phyloP scores from a whole-genome alignment of 306 rosid species.

The Canavalia gladiata region DNA sequence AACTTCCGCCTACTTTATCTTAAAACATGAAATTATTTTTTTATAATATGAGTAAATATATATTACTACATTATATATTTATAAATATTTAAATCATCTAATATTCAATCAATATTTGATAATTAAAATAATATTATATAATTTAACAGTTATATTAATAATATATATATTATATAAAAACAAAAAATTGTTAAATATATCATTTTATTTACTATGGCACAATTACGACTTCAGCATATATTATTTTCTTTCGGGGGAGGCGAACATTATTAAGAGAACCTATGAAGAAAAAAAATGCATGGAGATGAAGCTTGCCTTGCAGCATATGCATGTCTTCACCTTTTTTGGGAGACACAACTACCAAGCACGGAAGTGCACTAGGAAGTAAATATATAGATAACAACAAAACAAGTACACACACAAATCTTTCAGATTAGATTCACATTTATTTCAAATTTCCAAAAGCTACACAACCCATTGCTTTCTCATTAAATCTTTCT shows the following conservation, averaged over 20 bases:
- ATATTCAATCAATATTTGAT: too few species aligned
- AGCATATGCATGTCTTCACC: slow-evolving; percentile 35
- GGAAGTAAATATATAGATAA: background rate
- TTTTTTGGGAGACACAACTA: slow-evolving; percentile 38
- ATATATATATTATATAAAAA: too few species aligned
- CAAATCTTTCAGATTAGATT: slow-evolving; percentile 32
- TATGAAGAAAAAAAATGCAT: slow-evolving; percentile 44
- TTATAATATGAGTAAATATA: too few species aligned
- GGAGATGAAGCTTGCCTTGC: slow-evolving; percentile 33
- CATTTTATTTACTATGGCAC: background rate
- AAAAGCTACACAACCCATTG: slow-evolving; percentile 50
- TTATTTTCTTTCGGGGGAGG: too few species aligned
- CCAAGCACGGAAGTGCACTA: slow-evolving; percentile 45
- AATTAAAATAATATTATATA: background rate
- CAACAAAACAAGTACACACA: background rate
- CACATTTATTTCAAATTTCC: slow-evolving; percentile 47
- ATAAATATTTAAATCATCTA: too few species aligned
- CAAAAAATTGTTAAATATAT: too few species aligned
- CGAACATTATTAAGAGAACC: too few species aligned
- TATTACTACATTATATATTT: too few species aligned
- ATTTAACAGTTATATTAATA: background rate
- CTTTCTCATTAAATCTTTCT: slow-evolving; percentile 52
- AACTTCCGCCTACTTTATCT: too few species aligned
- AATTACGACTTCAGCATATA: too few species aligned
- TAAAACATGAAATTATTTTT: too few species aligned